phyloP scores from a whole-genome alignment of 352 stramenopile genomes.

The Pythium guiyangense region DNA sequence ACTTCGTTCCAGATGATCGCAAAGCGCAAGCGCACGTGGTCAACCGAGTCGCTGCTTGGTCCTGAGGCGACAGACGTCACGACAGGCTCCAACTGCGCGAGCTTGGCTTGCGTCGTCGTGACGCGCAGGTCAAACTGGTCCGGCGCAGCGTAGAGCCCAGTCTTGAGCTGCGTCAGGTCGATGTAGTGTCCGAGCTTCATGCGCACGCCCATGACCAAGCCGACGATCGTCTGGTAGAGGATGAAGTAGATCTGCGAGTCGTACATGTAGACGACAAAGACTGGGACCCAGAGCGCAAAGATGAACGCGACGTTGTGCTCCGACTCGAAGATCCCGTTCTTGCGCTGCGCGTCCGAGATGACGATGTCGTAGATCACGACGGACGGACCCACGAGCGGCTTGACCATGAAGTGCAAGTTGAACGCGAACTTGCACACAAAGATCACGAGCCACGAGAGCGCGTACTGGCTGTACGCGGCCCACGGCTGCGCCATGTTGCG shows the following conservation, averaged over 20 bases:
- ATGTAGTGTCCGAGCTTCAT: constrained; percentile 79
- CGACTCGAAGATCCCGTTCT: constrained; percentile 51
- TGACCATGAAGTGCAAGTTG: constrained; percentile 78
- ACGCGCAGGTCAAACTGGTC: constrained; percentile 70
- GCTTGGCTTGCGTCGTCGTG: constrained; percentile 45
- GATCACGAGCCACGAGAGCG: constrained; percentile 65
- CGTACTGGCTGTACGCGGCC: constrained; percentile 55
- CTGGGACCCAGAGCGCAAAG: constrained; percentile 61
- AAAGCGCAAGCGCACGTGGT: constrained; percentile 69
- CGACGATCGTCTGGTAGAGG: constrained; percentile 72
- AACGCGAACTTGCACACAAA: constrained; percentile 81
- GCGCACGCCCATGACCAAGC: constrained; percentile 64
- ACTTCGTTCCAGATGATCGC: constrained; percentile 88
- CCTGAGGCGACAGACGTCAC: background rate
- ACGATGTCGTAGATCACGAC: constrained; percentile 70
- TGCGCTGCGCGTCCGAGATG: constrained; percentile 24
- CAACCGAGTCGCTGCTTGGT: constrained; percentile 4
- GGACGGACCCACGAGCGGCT: constrained; percentile 65
- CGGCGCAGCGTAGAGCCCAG: constrained; percentile 50
- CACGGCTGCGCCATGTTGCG: constrained; percentile 66
- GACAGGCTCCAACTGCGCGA: constrained; percentile 10
- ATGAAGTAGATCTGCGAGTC: constrained; percentile 87
- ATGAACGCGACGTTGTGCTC: constrained; percentile 84
- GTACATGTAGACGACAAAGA: constrained; percentile 86
- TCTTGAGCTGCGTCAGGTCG: constrained; percentile 58